A percentile compares a stretch with the other conserved stretches of the same genome.
Evolutionary conservation across 768 basidiomycete species (phyloP).

Genomic region (Suillus tomentosus): DNA sequence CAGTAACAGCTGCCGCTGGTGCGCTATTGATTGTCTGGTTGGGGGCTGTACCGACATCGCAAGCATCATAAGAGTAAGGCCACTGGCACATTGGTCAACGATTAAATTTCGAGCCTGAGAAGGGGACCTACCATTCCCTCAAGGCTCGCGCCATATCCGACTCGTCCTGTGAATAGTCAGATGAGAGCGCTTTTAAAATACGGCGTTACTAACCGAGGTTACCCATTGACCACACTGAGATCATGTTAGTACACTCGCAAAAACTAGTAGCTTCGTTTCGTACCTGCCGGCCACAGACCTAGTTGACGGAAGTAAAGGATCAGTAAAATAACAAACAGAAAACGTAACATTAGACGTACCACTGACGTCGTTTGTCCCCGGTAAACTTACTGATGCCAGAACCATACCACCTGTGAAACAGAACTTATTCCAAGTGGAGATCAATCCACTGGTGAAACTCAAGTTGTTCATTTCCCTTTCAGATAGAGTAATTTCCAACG

Average conservation of each 20-base stretch:
- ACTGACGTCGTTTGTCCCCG: slow-evolving; percentile 60
- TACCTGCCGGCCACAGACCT: slow-evolving; percentile 73
- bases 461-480: slow-evolving; percentile 69
- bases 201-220: slow-evolving; percentile 57
- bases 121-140: slow-evolving; percentile 69
- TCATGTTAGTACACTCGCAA: slow-evolving; percentile 17
- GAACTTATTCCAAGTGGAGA: slow-evolving; percentile 85
- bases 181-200: slow-evolving; percentile 2
- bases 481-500: slow-evolving; percentile 73
- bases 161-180: slow-evolving; percentile 52
- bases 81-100: slow-evolving; percentile 43
- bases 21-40: slow-evolving; percentile 78
- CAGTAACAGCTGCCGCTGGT: slow-evolving; percentile 63
- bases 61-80: slow-evolving; percentile 83
- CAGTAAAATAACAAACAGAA: neutral
- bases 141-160: slow-evolving; percentile 83
- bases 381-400: slow-evolving; percentile 66
- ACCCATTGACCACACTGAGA: slow-evolving; percentile 69
- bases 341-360: slow-evolving; percentile 29
- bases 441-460: slow-evolving; percentile 70
- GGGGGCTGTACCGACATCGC: slow-evolving; percentile 88
- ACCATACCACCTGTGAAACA: slow-evolving; percentile 91
- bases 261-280: neutral
- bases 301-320: slow-evolving; percentile 11
- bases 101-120: slow-evolving; percentile 6